phyloP scores from a whole-genome alignment of 495 filamentous ascomycete genomes.

The Cenococcum geophilum region DNA sequence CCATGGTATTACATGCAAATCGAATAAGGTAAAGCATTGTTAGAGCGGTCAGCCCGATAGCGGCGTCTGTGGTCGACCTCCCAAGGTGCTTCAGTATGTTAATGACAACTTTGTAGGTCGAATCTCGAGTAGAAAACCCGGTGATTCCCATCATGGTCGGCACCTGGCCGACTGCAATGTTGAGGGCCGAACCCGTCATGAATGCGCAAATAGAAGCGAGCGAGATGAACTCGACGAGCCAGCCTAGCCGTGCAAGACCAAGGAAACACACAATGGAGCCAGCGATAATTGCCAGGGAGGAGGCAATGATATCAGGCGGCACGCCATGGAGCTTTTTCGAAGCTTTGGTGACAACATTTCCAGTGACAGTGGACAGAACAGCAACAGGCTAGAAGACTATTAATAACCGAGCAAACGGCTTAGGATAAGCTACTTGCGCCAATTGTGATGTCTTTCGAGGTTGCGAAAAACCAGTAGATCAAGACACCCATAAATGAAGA shows the following conservation, averaged over 20 bases:
- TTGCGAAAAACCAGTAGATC: slow-evolving; percentile 98
- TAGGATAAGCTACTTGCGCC: slow-evolving; percentile 56
- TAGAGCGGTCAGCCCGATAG: slow-evolving; percentile 82
- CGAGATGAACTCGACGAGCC: slow-evolving; percentile 94
- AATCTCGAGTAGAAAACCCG: slow-evolving; percentile 64
- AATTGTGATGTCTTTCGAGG: slow-evolving; percentile 98
- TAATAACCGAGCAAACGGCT: slow-evolving; percentile 4
- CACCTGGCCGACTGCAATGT: slow-evolving; percentile 84
- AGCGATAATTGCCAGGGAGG: slow-evolving; percentile 69
- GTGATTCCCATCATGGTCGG: slow-evolving; percentile 78
- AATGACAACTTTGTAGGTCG: slow-evolving; percentile 83
- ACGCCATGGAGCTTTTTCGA: slow-evolving; percentile 53
- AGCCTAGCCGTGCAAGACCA: slow-evolving; percentile 73
- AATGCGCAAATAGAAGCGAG: slow-evolving; percentile 88
- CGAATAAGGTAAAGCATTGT: slow-evolving; percentile 79
- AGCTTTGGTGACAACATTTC: slow-evolving; percentile 65
- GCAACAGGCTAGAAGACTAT: slow-evolving; percentile 68
- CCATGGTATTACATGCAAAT: slow-evolving; percentile 56
- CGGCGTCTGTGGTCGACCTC: slow-evolving; percentile 65
- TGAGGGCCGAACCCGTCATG: slow-evolving; percentile 96
- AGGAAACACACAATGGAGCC: slow-evolving; percentile 78
- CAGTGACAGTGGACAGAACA: slow-evolving; percentile 86
- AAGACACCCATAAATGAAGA: slow-evolving; percentile 97
- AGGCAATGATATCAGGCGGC: slow-evolving; percentile 59
- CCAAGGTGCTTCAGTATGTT: slow-evolving; percentile 75